Evolutionary conservation across 805 yeast genomes (phyloP).

Genomic region (Pichia membranifaciens): DNA sequence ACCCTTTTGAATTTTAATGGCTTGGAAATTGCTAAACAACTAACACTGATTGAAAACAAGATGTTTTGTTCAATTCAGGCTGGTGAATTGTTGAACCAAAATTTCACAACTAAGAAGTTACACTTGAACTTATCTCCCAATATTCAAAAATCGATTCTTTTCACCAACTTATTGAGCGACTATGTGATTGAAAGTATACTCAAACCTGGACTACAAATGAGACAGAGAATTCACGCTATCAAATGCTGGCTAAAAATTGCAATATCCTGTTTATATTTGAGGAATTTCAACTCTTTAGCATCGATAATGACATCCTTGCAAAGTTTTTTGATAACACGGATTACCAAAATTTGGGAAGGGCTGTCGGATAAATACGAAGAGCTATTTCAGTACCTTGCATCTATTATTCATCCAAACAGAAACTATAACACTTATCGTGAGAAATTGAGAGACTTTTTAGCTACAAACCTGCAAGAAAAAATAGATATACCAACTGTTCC

Average conservation of each 20-base stretch:
- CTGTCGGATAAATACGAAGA: conserved; percentile 55
- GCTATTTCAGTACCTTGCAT: conserved; percentile 55
- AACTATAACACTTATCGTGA: conserved; percentile 65
- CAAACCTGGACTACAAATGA: conserved; percentile 43
- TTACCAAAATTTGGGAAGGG: conserved; percentile 53
- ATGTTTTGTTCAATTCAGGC: conserved; percentile 59
- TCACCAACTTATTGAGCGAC: conserved; percentile 66
- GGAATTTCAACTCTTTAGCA: conserved; percentile 75
- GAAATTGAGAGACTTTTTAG: conserved; percentile 52
- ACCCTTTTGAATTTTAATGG: conserved; percentile 57
- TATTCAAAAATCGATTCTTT: conserved; percentile 52
- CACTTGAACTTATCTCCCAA: conserved; percentile 57
- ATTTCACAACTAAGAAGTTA: conserved; percentile 54
- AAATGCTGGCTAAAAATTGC: conserved; percentile 73
- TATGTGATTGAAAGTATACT: conserved; percentile 68
- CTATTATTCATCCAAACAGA: conserved; percentile 69
- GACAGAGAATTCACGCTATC: conserved; percentile 47
- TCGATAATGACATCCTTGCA: conserved; percentile 74
- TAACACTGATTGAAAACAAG: conserved; percentile 65
- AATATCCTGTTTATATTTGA: conserved; percentile 61
- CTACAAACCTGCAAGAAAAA: conserved; percentile 36
- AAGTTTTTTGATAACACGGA: conserved; percentile 61
- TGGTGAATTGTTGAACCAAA: conserved; percentile 60
- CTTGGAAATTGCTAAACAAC: conserved; percentile 69
- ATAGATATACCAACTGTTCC: conserved; percentile 65